Evolutionary conservation across 768 basidiomycete species (phyloP).

Genomic region (Lactarius tabidus): DNA sequence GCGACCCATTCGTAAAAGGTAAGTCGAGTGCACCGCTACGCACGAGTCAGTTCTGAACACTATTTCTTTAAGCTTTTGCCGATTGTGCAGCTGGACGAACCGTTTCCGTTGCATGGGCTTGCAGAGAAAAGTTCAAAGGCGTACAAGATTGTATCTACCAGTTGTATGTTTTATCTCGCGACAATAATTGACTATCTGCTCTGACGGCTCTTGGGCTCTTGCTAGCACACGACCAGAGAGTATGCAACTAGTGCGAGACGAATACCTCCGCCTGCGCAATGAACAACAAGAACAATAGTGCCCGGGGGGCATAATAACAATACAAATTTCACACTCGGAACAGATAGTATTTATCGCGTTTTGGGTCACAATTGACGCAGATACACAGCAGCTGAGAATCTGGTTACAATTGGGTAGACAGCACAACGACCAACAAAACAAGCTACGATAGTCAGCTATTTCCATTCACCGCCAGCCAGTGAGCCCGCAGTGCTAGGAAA

Average conservation of each 20-base stretch:
- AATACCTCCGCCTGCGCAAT: conserved; percentile 67
- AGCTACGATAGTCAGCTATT: neutral
- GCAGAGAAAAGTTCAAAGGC: conserved; percentile 59
- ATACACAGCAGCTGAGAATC: neutral
- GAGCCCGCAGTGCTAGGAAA: conserved; percentile 23
- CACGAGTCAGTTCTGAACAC: conserved; percentile 1
- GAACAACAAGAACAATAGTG: conserved; percentile 28
- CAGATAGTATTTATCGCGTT: neutral
- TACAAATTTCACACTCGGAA: neutral
- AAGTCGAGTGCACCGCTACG: conserved; percentile 20
- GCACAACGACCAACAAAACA: neutral
- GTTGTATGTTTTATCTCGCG: conserved; percentile 51
- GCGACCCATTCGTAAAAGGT: conserved; percentile 75
- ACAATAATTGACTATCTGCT: neutral
- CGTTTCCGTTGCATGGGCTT: conserved; percentile 83
- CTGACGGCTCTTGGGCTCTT: neutral
- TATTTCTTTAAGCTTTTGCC: conserved; percentile 60
- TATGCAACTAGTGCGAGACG: conserved; percentile 66
- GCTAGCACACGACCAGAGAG: conserved; percentile 69
- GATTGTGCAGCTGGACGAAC: conserved; percentile 79
- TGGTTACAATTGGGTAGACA: neutral
- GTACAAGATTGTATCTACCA: conserved; percentile 78
- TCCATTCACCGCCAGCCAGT: conserved; percentile 22
- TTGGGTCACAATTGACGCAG: conserved; percentile 14
- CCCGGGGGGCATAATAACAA: neutral